These are phyloP conservation scores for Prunus kanzakura DNA, from an alignment of 306 rosid genomes.

Conservation along the genomic window DNA sequence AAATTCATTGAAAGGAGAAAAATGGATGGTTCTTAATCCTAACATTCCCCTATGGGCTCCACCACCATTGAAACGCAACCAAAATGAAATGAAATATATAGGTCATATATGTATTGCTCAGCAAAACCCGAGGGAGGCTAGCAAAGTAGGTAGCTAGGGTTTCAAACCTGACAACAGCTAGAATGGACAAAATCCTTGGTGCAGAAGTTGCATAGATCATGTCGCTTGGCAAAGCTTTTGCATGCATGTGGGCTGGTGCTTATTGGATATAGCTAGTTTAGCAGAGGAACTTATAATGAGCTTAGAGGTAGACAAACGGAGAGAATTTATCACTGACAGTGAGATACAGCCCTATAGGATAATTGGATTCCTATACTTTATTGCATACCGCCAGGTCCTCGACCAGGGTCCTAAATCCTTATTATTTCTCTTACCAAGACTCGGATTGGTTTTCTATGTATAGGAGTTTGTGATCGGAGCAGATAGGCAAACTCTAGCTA, in stretches of 20 bases:
- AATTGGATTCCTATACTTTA: neutral
- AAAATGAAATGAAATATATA: neutral
- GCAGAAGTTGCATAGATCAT: constrained; percentile 36
- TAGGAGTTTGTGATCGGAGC: neutral
- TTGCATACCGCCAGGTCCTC: neutral
- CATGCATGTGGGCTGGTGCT: constrained; percentile 36
- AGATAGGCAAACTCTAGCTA: too few relatives aligned
- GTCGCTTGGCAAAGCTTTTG: constrained; percentile 19
- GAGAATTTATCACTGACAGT: constrained; percentile 20
- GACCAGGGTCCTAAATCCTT: neutral
- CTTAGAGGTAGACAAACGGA: neutral
- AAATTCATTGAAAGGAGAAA: constrained; percentile 14
- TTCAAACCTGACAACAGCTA: constrained; percentile 53
- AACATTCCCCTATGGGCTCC: constrained; percentile 22
- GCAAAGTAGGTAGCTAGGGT: neutral
- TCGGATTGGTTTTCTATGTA: neutral
- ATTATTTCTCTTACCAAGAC: neutral
- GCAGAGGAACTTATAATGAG: neutral
- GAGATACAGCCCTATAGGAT: neutral
- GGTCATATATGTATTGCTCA: neutral
- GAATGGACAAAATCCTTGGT: constrained; percentile 56
- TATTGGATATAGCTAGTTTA: constrained; percentile 20
- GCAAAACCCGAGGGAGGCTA: constrained; percentile 3
- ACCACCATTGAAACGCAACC: neutral
- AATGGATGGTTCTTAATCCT: constrained; percentile 16